Evolutionary conservation across 306 rosid species (phyloP), one percentile per base, ranked within the genome.

Genomic region (Quercus engelmannii): DNA sequence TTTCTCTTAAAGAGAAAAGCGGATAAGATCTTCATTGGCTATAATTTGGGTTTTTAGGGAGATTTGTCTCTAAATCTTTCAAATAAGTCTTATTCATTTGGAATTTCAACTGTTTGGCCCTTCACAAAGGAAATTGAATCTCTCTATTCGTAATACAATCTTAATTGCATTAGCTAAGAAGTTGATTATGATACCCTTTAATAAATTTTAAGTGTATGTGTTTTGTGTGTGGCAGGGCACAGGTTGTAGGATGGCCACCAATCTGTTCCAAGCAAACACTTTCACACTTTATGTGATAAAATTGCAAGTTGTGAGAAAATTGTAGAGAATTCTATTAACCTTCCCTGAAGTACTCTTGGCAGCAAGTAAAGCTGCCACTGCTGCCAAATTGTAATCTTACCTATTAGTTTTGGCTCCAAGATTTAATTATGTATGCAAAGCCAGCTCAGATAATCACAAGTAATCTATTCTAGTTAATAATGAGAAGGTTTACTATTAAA

Each of bases 211-310:
- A 49, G 54, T 1, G 17, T 33, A 1, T 19, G 52, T 52, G 5
- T 83, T 20, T 65, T 80, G 14, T 80, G 70, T 80, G 86, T 71
- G 57, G 76, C 88, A 92, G 97, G 89, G 97, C 89, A 69, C 98
- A 90, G 55, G 99, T 95, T 71, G 99, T 95, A 74, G 99, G 99
- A 82, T 95, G 99, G 98, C 99, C 98, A 17, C 99, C 99, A 79
- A 90, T 95, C 52, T 90, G 98, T 26, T 90, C 99, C 46, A 7
- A 41, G 46, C 0, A 8, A 8, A 41, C 46, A 41, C 46, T 41
- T 41, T 41, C 46, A 41, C 46, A 8, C 46, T 41, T 41, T 41
- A 8, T 41, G 46, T 41, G 46, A 41, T 8, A 41, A 41, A 41
- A 41, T 41, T 38, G 10, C 43, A 38, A 0, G 10, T 0, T 38